These are phyloP conservation scores for Globisporangium cederbergense DNA, from an alignment of 352 stramenopile genomes.

Conservation along the genomic window DNA sequence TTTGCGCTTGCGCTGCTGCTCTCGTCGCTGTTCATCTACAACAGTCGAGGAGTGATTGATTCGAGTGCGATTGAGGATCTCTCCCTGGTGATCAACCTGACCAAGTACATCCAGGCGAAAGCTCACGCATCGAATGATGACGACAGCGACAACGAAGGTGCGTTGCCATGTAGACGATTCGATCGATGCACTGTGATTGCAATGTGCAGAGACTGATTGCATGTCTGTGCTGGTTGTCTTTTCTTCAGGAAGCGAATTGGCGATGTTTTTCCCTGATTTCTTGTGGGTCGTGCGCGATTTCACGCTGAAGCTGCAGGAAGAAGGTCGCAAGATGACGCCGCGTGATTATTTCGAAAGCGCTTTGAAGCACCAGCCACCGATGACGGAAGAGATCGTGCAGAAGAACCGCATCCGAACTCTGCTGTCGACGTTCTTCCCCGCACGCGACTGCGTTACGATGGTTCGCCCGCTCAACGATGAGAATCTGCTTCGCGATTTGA, in stretches of 20 bases:
- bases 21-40: constrained; percentile 76
- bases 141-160: constrained; percentile 11
- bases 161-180: background rate
- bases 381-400: constrained; percentile 44
- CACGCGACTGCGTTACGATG: constrained; percentile 75
- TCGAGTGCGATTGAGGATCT: constrained; percentile 67
- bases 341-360: constrained; percentile 76
- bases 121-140: constrained; percentile 15
- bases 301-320: constrained; percentile 59
- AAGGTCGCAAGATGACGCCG: constrained; percentile 47
- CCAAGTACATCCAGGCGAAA: constrained; percentile 65
- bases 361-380: constrained; percentile 48
- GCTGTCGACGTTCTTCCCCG: constrained; percentile 67
- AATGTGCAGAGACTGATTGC: background rate
- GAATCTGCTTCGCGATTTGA: constrained; percentile 43
- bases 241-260: constrained; percentile 32
- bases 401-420: constrained; percentile 65
- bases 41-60: constrained; percentile 75
- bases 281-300: constrained; percentile 83
- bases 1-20: constrained; percentile 70
- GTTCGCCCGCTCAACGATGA: constrained; percentile 74
- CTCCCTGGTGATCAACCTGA: constrained; percentile 77
- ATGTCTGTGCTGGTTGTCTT: background rate
- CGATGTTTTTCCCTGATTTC: constrained; percentile 66
- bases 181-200: background rate